Evolutionary conservation across 2,329 filamentous ascomycete genomes (phyloP), one percentile per base, ranked within the genome.

Genomic region (Neonectria hederae): DNA sequence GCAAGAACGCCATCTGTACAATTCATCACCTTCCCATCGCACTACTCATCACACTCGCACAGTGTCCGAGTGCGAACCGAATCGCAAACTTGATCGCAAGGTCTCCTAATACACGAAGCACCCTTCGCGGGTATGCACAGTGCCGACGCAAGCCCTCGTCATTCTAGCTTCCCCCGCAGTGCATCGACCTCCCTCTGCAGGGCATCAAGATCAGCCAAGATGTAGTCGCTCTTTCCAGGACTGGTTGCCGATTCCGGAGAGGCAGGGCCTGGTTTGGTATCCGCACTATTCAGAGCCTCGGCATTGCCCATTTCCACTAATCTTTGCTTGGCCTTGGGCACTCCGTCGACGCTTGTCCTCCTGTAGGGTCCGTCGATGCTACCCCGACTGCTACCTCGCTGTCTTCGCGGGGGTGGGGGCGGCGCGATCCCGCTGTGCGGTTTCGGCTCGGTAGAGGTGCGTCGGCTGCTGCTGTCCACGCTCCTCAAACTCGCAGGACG

Each of bases 151-250:
- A 45, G 26, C 54, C 52, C n/a, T 61, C 35, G 17, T 76, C 69
- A 76, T 28, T 65, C 64, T 48, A 77, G 38, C 69, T 77, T 75
- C 21, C 78, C 79, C 56, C 78, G 73, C 48, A 91, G 73, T 4
- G 87, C 90, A 78, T 95, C 91, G 42, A 95, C 91, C 74, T 95
- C 92, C 74, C 86, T 86, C 78, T 93, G 91, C 66, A 95, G 78
- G 22, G 89, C 88, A 51, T 87, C 86, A 59, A 95, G 78, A 75
- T 94, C 91, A 1, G 90, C 90, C 69, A 95, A 77, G 63, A 94
- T 92, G 73, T 92, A 87, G 45, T 80, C 68, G 61, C 81, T 75
- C 74, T 82, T 74, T 70, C 78, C 75, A 19, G 71, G 10, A 56
- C 73, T 67, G 32, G 66, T 38, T 60, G 68, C 62, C 24, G 62